These are phyloP conservation scores for Puccinia polysora DNA, from an alignment of 1,284 basidiomycete species.

Conservation along the genomic window DNA sequence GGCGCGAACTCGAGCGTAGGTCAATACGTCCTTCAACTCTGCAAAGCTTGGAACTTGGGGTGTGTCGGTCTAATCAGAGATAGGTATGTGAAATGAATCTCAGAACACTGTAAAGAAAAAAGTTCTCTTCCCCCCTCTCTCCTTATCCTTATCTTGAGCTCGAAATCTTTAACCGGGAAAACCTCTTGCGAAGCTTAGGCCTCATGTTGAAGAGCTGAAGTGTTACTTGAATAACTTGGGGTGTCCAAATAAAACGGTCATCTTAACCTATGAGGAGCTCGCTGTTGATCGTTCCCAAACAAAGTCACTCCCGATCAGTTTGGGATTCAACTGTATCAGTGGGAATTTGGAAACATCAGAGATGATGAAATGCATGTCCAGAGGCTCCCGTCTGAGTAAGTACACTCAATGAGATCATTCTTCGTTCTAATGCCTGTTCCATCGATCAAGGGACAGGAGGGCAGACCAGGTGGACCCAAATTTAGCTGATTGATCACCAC, in stretches of 20 bases:
- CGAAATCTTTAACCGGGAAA: slow-evolving; percentile 62
- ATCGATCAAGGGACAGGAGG: neutral
- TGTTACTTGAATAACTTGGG: slow-evolving; percentile 12
- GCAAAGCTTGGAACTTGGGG: slow-evolving; percentile 57
- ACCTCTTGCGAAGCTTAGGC: slow-evolving; percentile 52
- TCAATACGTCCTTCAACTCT: slow-evolving; percentile 49
- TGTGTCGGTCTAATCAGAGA: slow-evolving; percentile 73
- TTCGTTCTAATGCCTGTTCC: neutral
- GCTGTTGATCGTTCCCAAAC: slow-evolving; percentile 55
- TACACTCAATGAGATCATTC: neutral
- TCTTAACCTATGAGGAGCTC: slow-evolving; percentile 50
- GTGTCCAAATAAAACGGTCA: neutral
- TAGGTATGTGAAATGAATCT: slow-evolving; percentile 61
- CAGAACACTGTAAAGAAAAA: slow-evolving; percentile 56
- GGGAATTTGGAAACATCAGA: slow-evolving; percentile 62
- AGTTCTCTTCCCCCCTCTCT: slow-evolving; percentile 62
- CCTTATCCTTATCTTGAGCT: slow-evolving; percentile 70
- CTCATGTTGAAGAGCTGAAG: slow-evolving; percentile 40
- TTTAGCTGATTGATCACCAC: no score
- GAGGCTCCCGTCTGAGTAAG: slow-evolving; percentile 29
- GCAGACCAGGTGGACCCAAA: neutral
- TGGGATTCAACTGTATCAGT: slow-evolving; percentile 74
- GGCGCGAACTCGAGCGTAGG: slow-evolving; percentile 59
- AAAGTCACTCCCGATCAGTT: slow-evolving; percentile 56
- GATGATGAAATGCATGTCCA: slow-evolving; percentile 65